Conservation (phyloP, 2,329 filamentous ascomycete species). For the Calonectria hawksworthii region DNA sequence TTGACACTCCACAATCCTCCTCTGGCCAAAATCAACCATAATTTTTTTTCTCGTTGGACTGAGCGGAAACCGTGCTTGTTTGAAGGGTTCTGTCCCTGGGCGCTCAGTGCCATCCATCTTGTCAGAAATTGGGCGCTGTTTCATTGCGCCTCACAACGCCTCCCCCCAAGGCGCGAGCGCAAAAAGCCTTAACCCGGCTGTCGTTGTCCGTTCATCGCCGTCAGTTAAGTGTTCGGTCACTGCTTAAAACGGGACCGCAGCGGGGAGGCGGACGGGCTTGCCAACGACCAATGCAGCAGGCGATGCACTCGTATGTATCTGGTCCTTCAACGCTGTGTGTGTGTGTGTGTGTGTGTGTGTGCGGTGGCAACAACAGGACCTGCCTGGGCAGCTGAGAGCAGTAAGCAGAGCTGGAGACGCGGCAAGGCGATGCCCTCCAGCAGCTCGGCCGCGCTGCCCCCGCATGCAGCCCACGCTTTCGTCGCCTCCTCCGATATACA, state of each 20-base stretch:
- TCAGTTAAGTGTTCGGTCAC: not conserved
- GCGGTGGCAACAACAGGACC: not conserved
- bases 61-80: not conserved
- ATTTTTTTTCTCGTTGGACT: not conserved
- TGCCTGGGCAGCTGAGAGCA: slow-evolving; percentile 8
- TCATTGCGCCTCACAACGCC: not conserved
- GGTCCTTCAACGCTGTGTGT: not conserved
- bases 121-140: not conserved
- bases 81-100: too few relatives aligned
- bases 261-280: slow-evolving; percentile 4
- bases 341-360: not conserved
- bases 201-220: not conserved
- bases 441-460: not conserved
- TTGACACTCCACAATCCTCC: not conserved
- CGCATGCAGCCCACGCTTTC: slow-evolving; percentile 1
- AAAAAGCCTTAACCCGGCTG: not conserved
- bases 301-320: not conserved
- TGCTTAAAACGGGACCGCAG: not conserved
- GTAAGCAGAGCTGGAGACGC: not conserved
- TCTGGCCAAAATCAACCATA: not conserved
- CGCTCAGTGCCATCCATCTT: too few relatives aligned
- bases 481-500: not conserved
- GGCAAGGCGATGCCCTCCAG: slow-evolving; percentile 10
- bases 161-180: not conserved
- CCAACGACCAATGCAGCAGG: not conserved